Evolutionary conservation across 768 basidiomycete species (phyloP), one percentile per base, ranked within the genome.

Genomic region (Suillus plorans): DNA sequence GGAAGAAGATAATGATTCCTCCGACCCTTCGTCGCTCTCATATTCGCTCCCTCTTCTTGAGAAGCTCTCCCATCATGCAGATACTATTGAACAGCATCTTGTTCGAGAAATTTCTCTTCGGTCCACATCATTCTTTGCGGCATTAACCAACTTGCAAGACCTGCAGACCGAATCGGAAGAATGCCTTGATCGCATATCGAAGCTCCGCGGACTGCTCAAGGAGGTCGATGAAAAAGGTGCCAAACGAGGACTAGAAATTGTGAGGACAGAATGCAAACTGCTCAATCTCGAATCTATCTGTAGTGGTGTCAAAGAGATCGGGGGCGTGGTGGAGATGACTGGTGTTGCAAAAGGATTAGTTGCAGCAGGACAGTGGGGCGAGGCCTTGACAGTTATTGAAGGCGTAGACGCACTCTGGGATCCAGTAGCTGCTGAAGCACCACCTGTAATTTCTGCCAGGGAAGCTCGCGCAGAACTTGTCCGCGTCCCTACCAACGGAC

Each of bases 91-190:
- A 73, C 89, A 94, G 65, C 97, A 99, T 76, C 90, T 99, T 63
- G 86, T 96, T 5, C 88, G 88, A 66, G 97, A 99, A 77, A 96
- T 99, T 53, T 91, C 91, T 10, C 80, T 91, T 12, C 90, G 97
- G 16, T 94, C 95, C 0, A 86, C 92, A 1, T 94, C 95, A 1
- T 99, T 99, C 84, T 99, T 99, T 71, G 90, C 96, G 5, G 97
- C 97, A 8, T 85, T 99, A 44, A 86, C 94, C 8, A 99, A 99
- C 75, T 82, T 99, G 9, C 92, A 97, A 71, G 91, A 94, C 67
- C 85, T 99, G 13, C 94, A 95, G 72, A 86, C 91, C 6, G 94
- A 97, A 73, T 96, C 95, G 0, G 85, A 90, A 57, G 84, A 88
- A 57, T 96, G 95, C 71, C 82, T 99, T 7, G 78, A 82, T 52